Percentiles rank a stretch among this genome's conserved stretches.
phyloP scores from a whole-genome alignment of 345 rosid genomes.

The Gossypium stocksii region DNA sequence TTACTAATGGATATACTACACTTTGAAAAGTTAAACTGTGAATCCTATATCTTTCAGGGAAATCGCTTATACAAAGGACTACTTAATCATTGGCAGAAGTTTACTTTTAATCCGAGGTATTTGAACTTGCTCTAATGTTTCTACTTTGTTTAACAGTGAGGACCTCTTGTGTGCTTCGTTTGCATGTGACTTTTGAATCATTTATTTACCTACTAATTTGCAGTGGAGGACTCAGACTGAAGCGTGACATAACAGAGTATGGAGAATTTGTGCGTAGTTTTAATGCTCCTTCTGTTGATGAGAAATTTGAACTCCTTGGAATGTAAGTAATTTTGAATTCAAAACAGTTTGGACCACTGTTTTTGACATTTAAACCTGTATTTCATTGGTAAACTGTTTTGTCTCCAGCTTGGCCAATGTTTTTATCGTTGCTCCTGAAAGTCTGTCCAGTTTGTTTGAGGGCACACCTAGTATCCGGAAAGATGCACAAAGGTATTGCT shows the following conservation, averaged over 20 bases:
- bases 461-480: slow-evolving; percentile 90
- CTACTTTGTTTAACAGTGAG: background rate
- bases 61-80: slow-evolving; percentile 79
- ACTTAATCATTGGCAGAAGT: slow-evolving; percentile 93
- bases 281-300: slow-evolving; percentile 86
- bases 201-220: slow-evolving; percentile 6
- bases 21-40: background rate
- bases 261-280: slow-evolving; percentile 83
- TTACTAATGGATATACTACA: background rate
- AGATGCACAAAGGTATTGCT: slow-evolving; percentile 77
- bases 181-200: slow-evolving; percentile 11
- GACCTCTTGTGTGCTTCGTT: background rate
- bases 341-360: background rate
- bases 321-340: slow-evolving; percentile 49
- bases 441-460: slow-evolving; percentile 84
- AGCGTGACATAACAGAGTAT: slow-evolving; percentile 94
- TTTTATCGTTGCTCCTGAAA: slow-evolving; percentile 95
- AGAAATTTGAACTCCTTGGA: slow-evolving; percentile 91
- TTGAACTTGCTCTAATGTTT: slow-evolving; percentile 14
- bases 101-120: slow-evolving; percentile 96
- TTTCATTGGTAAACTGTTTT: slow-evolving; percentile 21
- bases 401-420: slow-evolving; percentile 83
- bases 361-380: background rate
- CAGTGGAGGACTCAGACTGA: slow-evolving; percentile 95
- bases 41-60: slow-evolving; percentile 45